A percentile compares a stretch with the other conserved stretches of the same genome.
phyloP scores from a whole-genome alignment of 2,329 filamentous ascomycete genomes.

The Colletotrichum eleusines region DNA sequence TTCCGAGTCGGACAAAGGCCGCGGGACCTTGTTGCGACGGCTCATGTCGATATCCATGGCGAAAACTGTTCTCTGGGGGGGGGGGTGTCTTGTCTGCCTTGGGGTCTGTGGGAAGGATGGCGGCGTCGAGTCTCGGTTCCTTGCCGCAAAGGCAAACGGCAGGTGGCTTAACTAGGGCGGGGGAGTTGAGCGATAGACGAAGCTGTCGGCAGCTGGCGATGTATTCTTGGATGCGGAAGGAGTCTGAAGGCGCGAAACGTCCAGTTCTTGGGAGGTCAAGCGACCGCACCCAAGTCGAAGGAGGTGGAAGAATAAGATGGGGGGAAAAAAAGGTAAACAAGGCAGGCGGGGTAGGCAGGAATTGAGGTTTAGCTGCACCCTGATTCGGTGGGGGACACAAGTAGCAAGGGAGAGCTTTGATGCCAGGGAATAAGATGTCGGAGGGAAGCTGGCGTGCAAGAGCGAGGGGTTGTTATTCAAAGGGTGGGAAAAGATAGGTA shows the following conservation, averaged over 20 bases:
- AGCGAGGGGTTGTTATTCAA: constrained; percentile 41
- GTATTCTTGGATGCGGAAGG: constrained; percentile 14
- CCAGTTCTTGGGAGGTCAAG: constrained; percentile 28
- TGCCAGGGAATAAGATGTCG: constrained; percentile 24
- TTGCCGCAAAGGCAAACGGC: constrained; percentile 31
- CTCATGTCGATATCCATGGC: constrained; percentile 77
- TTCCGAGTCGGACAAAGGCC: constrained; percentile 84
- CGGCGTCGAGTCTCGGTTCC: constrained; percentile 37
- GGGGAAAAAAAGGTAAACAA: constrained; percentile 38
- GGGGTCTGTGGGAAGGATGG: constrained; percentile 27
- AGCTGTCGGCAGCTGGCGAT: constrained; percentile 22
- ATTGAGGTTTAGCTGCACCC: constrained; percentile 39
- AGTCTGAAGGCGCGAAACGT: constrained; percentile 30
- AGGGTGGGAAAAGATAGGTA: constrained; percentile 38
- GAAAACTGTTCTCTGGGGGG: constrained; percentile 17
- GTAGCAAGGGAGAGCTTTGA: constrained; percentile 32
- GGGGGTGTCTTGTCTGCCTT: constrained; percentile 19
- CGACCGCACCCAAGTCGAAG: constrained; percentile 34
- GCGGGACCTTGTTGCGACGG: constrained; percentile 88
- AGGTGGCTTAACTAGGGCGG: constrained; percentile 14
- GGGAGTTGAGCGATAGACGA: constrained; percentile 24
- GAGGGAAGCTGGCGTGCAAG: constrained; percentile 36
- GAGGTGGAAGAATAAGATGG: background rate
- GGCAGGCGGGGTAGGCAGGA: constrained; percentile 40
- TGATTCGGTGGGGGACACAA: constrained; percentile 25